Conservation (phyloP, 2,329 filamentous ascomycete genomes). For the Mycocentrospora acerina region DNA sequence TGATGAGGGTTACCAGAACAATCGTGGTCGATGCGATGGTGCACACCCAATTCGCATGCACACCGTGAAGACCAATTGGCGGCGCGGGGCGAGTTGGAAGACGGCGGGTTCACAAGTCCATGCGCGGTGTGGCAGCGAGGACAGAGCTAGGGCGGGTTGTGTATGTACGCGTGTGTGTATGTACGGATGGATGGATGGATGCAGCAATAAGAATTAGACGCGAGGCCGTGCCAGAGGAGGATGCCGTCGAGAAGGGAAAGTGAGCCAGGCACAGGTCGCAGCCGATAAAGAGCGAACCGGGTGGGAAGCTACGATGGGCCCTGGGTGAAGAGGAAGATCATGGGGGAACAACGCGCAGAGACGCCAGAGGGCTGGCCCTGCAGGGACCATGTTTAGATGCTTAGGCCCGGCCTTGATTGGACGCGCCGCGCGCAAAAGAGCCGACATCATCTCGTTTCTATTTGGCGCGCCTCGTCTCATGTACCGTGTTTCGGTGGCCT, state of each 20-base stretch:
- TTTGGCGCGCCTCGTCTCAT: slow-evolving; percentile 20
- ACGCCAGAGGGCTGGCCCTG: slow-evolving; percentile 10
- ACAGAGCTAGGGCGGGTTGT: not conserved
- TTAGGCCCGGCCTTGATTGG: slow-evolving; percentile 23
- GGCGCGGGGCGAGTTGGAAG: slow-evolving; percentile 10
- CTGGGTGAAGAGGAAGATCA: slow-evolving; percentile 29
- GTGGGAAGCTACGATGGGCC: slow-evolving; percentile 39
- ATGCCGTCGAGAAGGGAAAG: slow-evolving; percentile 27
- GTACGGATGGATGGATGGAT: no score
- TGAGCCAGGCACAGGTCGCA: slow-evolving; percentile 29
- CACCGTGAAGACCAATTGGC: slow-evolving; percentile 11
- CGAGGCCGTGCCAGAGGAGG: slow-evolving; percentile 16
- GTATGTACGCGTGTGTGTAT: slow-evolving; percentile 12
- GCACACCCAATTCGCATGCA: slow-evolving; percentile 16
- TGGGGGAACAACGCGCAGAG: slow-evolving; percentile 23
- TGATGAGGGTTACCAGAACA: slow-evolving; percentile 9
- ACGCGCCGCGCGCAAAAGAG: slow-evolving; percentile 20
- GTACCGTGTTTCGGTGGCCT: slow-evolving; percentile 13
- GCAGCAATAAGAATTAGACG: slow-evolving; percentile 16
- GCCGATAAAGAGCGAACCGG: slow-evolving; percentile 39
- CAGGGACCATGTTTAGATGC: slow-evolving; percentile 19
- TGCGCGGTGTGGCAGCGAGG: slow-evolving; percentile 20
- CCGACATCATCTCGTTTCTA: slow-evolving; percentile 35
- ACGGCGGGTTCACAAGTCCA: no score
- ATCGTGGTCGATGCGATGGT: slow-evolving; percentile 14